Evolutionary conservation across 1,284 basidiomycete species (phyloP), one percentile per base, ranked within the genome.

Genomic region (Termitomyces sp.): DNA sequence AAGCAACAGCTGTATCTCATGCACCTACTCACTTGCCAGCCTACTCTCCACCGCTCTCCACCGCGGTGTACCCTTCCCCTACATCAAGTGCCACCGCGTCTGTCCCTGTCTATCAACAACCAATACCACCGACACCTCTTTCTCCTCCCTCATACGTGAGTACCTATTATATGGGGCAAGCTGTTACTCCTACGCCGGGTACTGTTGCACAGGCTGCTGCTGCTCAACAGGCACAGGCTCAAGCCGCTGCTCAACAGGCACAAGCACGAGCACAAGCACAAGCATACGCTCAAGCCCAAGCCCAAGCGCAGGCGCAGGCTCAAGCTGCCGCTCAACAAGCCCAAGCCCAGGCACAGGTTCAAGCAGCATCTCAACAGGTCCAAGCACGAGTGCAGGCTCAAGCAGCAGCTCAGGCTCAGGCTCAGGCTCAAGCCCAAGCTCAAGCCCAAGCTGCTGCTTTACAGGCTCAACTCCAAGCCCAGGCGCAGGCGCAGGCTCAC

Each of bases 31-130:
- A 48, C 28, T 13, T 50, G 17, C 57, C 52, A 21, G 3, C 34
- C 19, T 5, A 43, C 28, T 15, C n/a, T 34, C n/a, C 42, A 13
- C 19, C 40, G 26, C 38, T 41, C 10, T 28, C 53, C 2, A 38
- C 36, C n/a, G 36, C 46, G 3, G 48, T 40, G 7, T 61, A 59
- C 39, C 56, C 59, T 10, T 53, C 59, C 3, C 52, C 61, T 5
- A 12, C 55, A 26, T n/a, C 38, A 24, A 38, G 48, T 3, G 3
- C 48, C n/a, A 17, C 43, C 3, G 38, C 43, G n/a, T 28, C 50
- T 36, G 19, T 36, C 7, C 15, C 46, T 31, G 12, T 33, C 8
- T 41, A 54, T 26, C 45, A 33, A 9, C 44, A 26, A 12, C 38
- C 17, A n/a, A 17, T 24, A 26, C 38, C 47, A 34, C 21, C 47